Conservation (phyloP, 805 yeast species). For the Saturnispora ahearnii region DNA sequence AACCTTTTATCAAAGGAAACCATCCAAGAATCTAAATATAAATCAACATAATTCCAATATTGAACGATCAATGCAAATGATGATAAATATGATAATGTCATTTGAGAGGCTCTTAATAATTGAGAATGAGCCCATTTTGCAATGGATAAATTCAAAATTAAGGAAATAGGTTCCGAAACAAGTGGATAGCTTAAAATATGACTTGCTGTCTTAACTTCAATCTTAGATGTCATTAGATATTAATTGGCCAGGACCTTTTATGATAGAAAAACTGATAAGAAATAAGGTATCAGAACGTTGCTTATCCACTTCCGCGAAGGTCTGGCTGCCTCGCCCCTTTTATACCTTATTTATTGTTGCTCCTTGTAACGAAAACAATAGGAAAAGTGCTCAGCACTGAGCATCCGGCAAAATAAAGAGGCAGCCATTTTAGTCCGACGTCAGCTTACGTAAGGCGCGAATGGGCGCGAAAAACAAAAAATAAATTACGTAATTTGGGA, state of each 20-base stretch:
- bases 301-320: not conserved
- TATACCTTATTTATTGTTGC: not conserved
- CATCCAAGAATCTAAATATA: constrained; percentile 17
- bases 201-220: constrained; percentile 7
- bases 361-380: not conserved
- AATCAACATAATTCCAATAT: constrained; percentile 20
- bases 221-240: not conserved
- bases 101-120: constrained; percentile 10
- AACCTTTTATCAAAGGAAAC: constrained; percentile 23
- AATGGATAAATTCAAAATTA: constrained; percentile 14
- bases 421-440: too few relatives aligned
- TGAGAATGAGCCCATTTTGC: constrained; percentile 15
- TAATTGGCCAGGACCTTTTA: not conserved
- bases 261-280: not conserved
- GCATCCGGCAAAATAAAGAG: not conserved
- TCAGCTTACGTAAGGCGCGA: not conserved
- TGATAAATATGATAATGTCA: constrained; percentile 13
- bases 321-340: not conserved
- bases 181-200: constrained; percentile 28
- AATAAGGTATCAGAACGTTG: not conserved
- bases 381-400: not conserved
- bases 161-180: constrained; percentile 19
- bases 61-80: constrained; percentile 16
- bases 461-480: not conserved
- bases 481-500: not conserved